Base-by-base conservation (phyloP, 2,329 filamentous ascomycete genomes). In the Teratosphaeria epicoccoides region DNA sequence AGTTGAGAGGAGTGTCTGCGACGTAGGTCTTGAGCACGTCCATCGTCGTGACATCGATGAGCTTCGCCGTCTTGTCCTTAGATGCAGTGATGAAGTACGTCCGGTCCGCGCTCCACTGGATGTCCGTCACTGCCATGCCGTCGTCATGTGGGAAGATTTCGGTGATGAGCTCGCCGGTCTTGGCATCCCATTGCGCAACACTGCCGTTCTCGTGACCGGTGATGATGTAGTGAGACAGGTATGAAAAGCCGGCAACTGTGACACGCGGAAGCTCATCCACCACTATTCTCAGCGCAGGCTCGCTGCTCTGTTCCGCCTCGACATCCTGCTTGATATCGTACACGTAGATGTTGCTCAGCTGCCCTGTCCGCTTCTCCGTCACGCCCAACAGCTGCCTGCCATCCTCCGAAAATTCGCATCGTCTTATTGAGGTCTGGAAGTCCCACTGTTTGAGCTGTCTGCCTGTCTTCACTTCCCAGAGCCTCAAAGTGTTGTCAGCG, bases 41-140 rank as follows among this genome's bases (percentile, higher is more conserved):
- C 66, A 98, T 87, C 67, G 94, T 87, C 67, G 85, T 83, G 60
- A 87, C 81, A 59, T 89, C 85, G 68, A 96, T 78, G 63, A 97
- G 84, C 83, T 95, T 95, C 60, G 93, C 86, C 46, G 87, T 85
- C 81, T 98, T 98, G 79, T 98, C 93, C 78, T 96, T 97, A 68
- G 86, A 93, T 53, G 93, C 85, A 53, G 93, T 98, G 76, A 98
- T 93, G 77, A 97, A 97, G 76, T 96, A 96, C 65, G 90, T 95
- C 63, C 91, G 83, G 77, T 98, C 93, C 50, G 82, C 72, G 51
- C 88, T 85, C 87, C 93, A 97, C 75, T 98, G 93, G 55, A 98
- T 81, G 71, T 98, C 93, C 64, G 87, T 93, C 65, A 98, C 87
- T 70, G 80, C 78, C 66, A 79, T 75, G 74, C 88, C 85, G 65